A percentile compares a stretch with the other conserved stretches of the same genome.
Conservation (phyloP, 139 green algal genomes). For the Diplosphaera chodatii region DNA sequence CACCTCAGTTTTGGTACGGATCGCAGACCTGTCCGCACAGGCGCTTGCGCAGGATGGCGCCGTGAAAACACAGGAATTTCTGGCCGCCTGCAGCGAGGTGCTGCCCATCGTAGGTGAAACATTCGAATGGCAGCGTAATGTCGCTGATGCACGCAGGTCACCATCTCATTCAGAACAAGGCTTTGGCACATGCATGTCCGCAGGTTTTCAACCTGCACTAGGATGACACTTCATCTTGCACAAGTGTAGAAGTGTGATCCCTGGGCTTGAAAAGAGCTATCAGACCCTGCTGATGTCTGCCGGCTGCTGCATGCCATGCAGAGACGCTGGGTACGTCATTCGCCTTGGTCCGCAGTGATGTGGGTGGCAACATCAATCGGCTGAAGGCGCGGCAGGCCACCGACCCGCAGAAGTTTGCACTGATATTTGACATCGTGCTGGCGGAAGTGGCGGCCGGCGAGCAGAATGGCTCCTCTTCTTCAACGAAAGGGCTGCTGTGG, state of each 20-base stretch:
- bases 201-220: too few relatives aligned
- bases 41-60: background rate
- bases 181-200: too few relatives aligned
- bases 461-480: constrained; percentile 27
- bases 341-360: constrained; percentile 51
- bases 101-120: constrained; percentile 20
- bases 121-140: too few relatives aligned
- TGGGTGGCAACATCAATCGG: constrained; percentile 65
- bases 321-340: constrained; percentile 32
- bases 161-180: too few relatives aligned
- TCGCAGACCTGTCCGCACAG: constrained; percentile 1
- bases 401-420: constrained; percentile 33
- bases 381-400: constrained; percentile 28
- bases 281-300: background rate
- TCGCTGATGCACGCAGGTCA: too few relatives aligned
- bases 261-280: too few relatives aligned
- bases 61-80: constrained; percentile 1
- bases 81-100: constrained; percentile 10
- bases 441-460: constrained; percentile 50
- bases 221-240: too few relatives aligned
- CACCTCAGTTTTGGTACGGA: constrained; percentile 5
- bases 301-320: background rate
- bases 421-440: constrained; percentile 54
- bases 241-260: too few relatives aligned
- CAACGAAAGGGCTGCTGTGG: constrained; percentile 73